phyloP scores from a whole-genome alignment of 1,284 basidiomycete genomes.

The Wallemia ichthyophaga region DNA sequence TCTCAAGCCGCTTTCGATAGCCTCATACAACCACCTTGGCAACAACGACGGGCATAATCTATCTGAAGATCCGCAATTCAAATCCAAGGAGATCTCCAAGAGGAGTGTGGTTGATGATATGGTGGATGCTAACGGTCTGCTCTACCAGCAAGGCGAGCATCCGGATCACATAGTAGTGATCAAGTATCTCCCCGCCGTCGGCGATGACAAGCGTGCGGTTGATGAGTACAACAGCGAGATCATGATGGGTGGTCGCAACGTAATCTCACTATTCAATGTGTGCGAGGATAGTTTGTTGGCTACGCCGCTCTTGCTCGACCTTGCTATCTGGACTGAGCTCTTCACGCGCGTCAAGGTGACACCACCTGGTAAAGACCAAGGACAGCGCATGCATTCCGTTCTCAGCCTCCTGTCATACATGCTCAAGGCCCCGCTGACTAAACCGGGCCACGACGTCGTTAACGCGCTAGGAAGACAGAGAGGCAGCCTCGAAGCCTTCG shows the following conservation, averaged over 20 bases:
- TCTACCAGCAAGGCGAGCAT: slow-evolving; percentile 80
- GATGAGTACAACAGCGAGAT: slow-evolving; percentile 93
- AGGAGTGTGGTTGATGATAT: slow-evolving; percentile 90
- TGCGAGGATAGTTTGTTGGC: slow-evolving; percentile 69
- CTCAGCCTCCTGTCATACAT: slow-evolving; percentile 74
- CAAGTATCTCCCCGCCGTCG: slow-evolving; percentile 44
- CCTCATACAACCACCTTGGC: slow-evolving; percentile 94
- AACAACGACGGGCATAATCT: slow-evolving; percentile 94
- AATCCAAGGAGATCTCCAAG: slow-evolving; percentile 93
- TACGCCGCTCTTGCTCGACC: slow-evolving; percentile 78
- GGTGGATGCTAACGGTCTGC: slow-evolving; percentile 64
- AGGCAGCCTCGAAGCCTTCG: slow-evolving; percentile 70
- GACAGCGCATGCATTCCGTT: slow-evolving; percentile 47
- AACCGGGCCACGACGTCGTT: slow-evolving; percentile 77
- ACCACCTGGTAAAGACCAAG: slow-evolving; percentile 17
- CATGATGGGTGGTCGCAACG: slow-evolving; percentile 24
- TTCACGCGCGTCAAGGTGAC: slow-evolving; percentile 54
- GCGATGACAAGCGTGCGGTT: slow-evolving; percentile 88
- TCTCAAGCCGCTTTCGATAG: slow-evolving; percentile 89
- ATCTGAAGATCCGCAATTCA: slow-evolving; percentile 75
- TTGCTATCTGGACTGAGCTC: slow-evolving; percentile 76
- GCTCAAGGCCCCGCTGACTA: slow-evolving; percentile 92
- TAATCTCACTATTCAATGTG: slow-evolving; percentile 28
- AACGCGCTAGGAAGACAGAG: slow-evolving; percentile 86
- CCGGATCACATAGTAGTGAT: slow-evolving; percentile 36